Evolutionary conservation across 768 basidiomycete species (phyloP), one percentile per base, ranked within the genome.

Genomic region (Collybiopsis luxurians): DNA sequence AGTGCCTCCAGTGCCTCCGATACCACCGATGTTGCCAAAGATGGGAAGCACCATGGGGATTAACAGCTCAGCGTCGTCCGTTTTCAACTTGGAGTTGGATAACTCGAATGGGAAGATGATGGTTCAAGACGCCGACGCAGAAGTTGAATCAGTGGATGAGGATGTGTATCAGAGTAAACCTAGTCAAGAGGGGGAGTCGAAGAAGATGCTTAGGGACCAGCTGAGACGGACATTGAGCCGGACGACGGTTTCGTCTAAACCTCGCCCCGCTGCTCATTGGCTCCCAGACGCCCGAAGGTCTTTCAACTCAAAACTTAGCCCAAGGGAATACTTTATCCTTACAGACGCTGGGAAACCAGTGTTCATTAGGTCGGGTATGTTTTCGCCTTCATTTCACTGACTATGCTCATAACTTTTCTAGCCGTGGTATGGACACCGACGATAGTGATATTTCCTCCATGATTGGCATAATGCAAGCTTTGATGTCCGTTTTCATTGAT

Each of bases 281-380:
- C 46, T 43, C 17, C 38, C 44, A 28, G 38, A 38, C 7, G 38
- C 38, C 9, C 31, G 40, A 13, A 34, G 59, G n/a, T 58, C 63
- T 42, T 62, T 71, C 19, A 70, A 68, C 11, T 57, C 69, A 38
- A 66, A 70, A 27, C 60, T 55, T 48, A 72, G 69, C 51, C 83
- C 81, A 23, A 79, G 95, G 52, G 84, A 92, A 66, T 99, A 98
- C 69, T 97, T 91, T 66, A 83, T 98, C 15, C 79, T 98, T 19
- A 98, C 95, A 0, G 86, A 95, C 60, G 97, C 97, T 28, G 97
- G 97, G 27, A 98, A 99, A 71, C 95, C 95, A n/a, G 95, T 99
- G 11, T 99, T 91, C 66, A 79, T 85, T 42, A 92, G 91, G 95
- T 90, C 69, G 58, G 75, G 36, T 26, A 36, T 42, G n/a, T 26